Base-by-base conservation (phyloP, 768 basidiomycete genomes). In the Mycena leptocephala region DNA sequence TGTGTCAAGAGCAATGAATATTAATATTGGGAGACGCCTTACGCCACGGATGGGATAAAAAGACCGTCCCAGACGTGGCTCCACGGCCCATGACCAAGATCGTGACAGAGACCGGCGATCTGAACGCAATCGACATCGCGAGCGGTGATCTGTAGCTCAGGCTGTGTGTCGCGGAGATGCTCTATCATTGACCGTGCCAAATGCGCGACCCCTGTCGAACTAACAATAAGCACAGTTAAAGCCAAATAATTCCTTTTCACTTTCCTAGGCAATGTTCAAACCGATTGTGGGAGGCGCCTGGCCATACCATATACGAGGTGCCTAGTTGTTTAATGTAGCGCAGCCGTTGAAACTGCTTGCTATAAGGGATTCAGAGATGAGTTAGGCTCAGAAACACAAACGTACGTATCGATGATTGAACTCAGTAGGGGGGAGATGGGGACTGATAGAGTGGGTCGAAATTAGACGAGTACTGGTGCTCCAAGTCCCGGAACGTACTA, bases 21-120 rank as follows among this genome's bases (percentile, higher is more conserved):
- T 7, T 3, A n/a, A n/a, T 20, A 70, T 43, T 22, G 2, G 6
- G n/a, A 51, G 22, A 35, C 53, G n/a, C 88, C 91, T 79, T 79
- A 95, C 95, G 91, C 76, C 1, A 91, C 92, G 5, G 79, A 71
- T 0, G 95, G 95, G 65, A 97, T 95, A 82, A 95, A 96, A 66
- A 87, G 80, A 9, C 86, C 84, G 76, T 97, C 95, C 93, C 94
- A 97, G 10, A 96, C 93, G 82, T 97, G 96, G 73, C 92, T 94
- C 92, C 94, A 96, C 0, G 95, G 95, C 0, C 96, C 96, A 79
- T 96, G 95, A 0, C 95, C 95, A 5, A 96, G 90, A 82, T 96
- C 95, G 78, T 96, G 96, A 71, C 95, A 96, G 3, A 96, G 86
- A 0, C 95, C 96, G 0, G 95, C 95, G 28, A 96, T 86, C 72